phyloP scores from a whole-genome alignment of 2,329 filamentous ascomycete genomes.

The Fusarium citri region DNA sequence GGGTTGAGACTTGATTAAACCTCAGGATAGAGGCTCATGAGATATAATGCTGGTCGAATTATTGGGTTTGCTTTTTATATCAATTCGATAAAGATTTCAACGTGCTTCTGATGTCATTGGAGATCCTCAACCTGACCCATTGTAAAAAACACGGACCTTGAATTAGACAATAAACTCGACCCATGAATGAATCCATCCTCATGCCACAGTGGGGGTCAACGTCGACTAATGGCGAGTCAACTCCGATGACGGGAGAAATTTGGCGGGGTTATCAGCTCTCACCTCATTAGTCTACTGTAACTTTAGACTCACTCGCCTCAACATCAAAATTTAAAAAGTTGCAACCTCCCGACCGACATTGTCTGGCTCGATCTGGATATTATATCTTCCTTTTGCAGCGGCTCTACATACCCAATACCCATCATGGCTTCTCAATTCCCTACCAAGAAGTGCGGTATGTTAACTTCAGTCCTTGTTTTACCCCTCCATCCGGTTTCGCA shows the following conservation, averaged over 20 bases:
- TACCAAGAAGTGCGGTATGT: slow-evolving; percentile 69
- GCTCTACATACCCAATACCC: not conserved
- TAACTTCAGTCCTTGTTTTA: slow-evolving; percentile 13
- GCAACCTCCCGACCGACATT: slow-evolving; percentile 1
- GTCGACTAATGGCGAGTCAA: slow-evolving; percentile 14
- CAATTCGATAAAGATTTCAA: slow-evolving; percentile 13
- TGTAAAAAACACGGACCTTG: slow-evolving; percentile 24
- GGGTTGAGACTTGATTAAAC: slow-evolving; percentile 4
- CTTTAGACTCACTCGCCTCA: slow-evolving; percentile 36
- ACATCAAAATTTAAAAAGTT: slow-evolving; percentile 37
- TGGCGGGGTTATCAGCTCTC: slow-evolving; percentile 44
- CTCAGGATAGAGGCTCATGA: slow-evolving; percentile 31
- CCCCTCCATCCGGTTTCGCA: slow-evolving; percentile 20
- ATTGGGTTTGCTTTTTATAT: slow-evolving; percentile 1
- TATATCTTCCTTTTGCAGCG: not conserved
- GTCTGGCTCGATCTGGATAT: not conserved
- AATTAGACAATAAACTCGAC: slow-evolving; percentile 27
- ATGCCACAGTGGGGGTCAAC: slow-evolving; percentile 29
- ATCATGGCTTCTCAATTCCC: slow-evolving; percentile 60
- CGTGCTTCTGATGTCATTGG: slow-evolving; percentile 19
- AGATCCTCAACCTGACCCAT: not conserved
- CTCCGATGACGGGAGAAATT: slow-evolving; percentile 52
- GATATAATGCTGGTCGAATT: slow-evolving; percentile 11
- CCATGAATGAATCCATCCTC: slow-evolving; percentile 24
- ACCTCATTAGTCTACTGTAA: slow-evolving; percentile 6